phyloP scores from a whole-genome alignment of 441 rosid genomes.

The Gossypium trilobum region DNA sequence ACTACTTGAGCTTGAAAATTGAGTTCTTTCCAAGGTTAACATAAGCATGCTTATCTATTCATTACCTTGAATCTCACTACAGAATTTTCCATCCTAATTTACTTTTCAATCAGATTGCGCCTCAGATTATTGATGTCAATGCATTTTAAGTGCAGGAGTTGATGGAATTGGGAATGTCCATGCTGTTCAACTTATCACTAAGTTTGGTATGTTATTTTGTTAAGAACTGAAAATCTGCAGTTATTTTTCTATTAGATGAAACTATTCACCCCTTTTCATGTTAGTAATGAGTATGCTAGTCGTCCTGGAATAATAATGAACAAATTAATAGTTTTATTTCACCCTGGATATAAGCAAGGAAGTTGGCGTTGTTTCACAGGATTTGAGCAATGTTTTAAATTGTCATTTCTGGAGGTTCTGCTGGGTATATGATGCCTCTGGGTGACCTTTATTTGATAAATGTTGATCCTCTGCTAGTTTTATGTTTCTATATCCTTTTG shows the following conservation, averaged over 20 bases:
- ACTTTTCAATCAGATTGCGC: not conserved
- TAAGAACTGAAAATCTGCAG: not conserved
- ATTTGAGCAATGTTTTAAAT: not conserved
- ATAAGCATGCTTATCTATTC: not conserved
- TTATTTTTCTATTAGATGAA: not conserved
- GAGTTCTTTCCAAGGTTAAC: not conserved
- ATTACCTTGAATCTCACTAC: not conserved
- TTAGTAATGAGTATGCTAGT: not conserved
- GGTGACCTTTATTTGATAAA: not conserved
- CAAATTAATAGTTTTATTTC: not conserved
- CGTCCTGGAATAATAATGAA: not conserved
- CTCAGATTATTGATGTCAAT: slow-evolving; percentile 13
- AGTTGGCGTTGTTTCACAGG: not conserved
- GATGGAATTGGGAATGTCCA: slow-evolving; percentile 73
- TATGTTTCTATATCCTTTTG: not conserved
- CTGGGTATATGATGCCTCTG: not conserved
- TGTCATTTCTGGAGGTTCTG: not conserved
- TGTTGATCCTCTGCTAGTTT: not conserved
- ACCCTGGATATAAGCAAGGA: not conserved
- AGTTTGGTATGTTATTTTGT: slow-evolving; percentile 49
- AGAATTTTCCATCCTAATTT: not conserved
- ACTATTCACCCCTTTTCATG: not conserved
- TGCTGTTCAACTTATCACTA: slow-evolving; percentile 64
- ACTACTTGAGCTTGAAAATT: not conserved
- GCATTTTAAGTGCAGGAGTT: slow-evolving; percentile 52